phyloP scores from a whole-genome alignment of 176 grass and related monocot species.

The Oropetium thomaeum region DNA sequence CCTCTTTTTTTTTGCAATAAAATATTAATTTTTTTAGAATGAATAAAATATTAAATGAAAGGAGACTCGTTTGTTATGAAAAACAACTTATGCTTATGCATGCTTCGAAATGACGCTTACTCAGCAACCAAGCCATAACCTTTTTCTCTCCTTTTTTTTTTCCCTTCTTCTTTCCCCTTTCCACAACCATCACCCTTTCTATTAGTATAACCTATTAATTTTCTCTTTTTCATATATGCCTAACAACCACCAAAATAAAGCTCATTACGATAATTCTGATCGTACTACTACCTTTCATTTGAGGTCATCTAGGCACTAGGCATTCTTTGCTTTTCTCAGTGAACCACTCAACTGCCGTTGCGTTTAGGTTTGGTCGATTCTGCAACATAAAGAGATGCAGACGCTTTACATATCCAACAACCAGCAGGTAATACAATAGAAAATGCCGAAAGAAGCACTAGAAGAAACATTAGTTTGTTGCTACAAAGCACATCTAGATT shows the following conservation, averaged over 20 bases:
- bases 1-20: too few relatives aligned
- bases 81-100: background rate
- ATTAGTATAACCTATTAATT: background rate
- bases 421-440: slow-evolving; percentile 1
- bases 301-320: slow-evolving; percentile 14
- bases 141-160: background rate
- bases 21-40: too few relatives aligned
- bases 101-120: slow-evolving; percentile 14
- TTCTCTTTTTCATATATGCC: background rate
- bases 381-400: background rate
- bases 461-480: slow-evolving; percentile 29
- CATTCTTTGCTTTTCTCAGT: slow-evolving; percentile 1
- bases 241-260: slow-evolving; percentile 10
- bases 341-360: background rate
- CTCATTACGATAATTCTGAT: background rate
- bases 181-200: background rate
- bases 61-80: too few relatives aligned
- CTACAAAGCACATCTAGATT: slow-evolving; percentile 16
- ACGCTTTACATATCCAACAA: slow-evolving; percentile 5
- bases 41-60: too few relatives aligned
- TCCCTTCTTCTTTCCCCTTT: background rate
- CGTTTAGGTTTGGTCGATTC: background rate
- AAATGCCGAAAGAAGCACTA: background rate
- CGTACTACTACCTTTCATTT: background rate
- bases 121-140: background rate